Base-by-base conservation (phyloP, 1,139 yeast species). In the Blastobotrys illinoisensis region DNA sequence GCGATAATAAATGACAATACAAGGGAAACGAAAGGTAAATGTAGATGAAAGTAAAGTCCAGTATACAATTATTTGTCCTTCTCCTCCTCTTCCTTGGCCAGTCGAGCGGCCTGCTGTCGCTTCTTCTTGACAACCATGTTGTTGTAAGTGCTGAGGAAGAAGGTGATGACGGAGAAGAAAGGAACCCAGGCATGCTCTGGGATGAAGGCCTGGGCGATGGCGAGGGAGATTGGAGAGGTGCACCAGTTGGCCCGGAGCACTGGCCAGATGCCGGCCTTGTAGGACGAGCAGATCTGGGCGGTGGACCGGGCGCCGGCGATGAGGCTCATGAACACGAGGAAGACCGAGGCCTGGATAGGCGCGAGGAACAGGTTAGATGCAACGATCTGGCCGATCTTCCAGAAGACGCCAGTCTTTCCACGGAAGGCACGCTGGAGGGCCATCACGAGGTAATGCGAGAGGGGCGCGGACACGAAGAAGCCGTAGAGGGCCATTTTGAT, bases 121-220 rank as follows among this genome's bases (percentile, higher is more conserved):
- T 72, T 73, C 63, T 71, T 66, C 74, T 86, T 85, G 65, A 86
- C 74, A 64, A 79, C 74, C 48, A 85, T 80, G 69, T 89, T 89
- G 70, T 88, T 93, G 62, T 81, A 80, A 3, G 96, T 88, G 16
- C 93, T 90, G 60, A 89, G 73, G 44, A 86, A 68, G 65, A 88
- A 88, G 63, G 83, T 87, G 46, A 88, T 83, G 58, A 85, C 66
- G 58, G 84, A 83, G 74, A 88, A 88, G 72, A 87, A 87, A 1
- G 88, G 88, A 7, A 88, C 89, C 97, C 97, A 89, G 49, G 86
- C 78, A 60, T 85, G 83, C 13, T 89, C 89, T 16, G 81, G 79
- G 32, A 89, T 67, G 65, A 79, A 86, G 56, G 77, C 81, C 68
- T 89, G 96, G n/a, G 96, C 95, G 54, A 86, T 62, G 1, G 82